Base-by-base conservation (phyloP, 1,139 yeast genomes). In the Hemisphaericaspora lyxosophila region DNA sequence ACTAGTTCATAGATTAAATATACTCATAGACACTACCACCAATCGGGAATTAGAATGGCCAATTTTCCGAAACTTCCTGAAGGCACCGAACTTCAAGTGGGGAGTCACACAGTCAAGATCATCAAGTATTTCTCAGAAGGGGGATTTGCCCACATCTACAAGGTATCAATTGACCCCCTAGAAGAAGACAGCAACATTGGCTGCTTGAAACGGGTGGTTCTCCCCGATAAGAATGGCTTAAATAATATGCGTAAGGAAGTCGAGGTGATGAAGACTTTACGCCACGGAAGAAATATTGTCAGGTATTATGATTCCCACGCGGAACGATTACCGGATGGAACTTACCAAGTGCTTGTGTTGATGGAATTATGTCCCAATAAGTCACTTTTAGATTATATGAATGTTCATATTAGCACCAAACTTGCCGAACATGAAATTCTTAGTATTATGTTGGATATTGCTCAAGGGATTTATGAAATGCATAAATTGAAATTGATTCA, bases 301-400 rank as follows among this genome's bases (percentile, higher is more conserved):
- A 70, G 74, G 34, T 83, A 84, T 53, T 81, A 75, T 45, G 95
- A 85, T 54, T 82, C 90, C 1, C 86, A 85, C 56, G 95, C 95
- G 4, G 81, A 84, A 37, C 67, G 85, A 43, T 64, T 81, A 42
- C 67, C 65, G 3, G 59, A 67, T 31, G 72, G 75, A 4, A 69
- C 80, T 2, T 85, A 85, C 50, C 92, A 85, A 51, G 95, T 85
- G 5, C 67, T 84, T 41, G 76, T 85, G 20, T 62, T 85, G 42
- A 85, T 85, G 95, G 94, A 85, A 53, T 73, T 79, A 49, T 85
- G 94, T 50, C 81, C 88, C 5, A 77, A 81, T 44, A 80, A 80
- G 42, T 83, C 88, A 2, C 62, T 85, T 41, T 70, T 85, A 43
- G 90, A 84, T 56, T 84, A 70, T 48, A 83, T 85, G 92, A 85